Percentiles rank a stretch among this genome's conserved stretches.
Conservation (phyloP, 2,329 filamentous ascomycete species). For the Blastomyces emzantsi region DNA sequence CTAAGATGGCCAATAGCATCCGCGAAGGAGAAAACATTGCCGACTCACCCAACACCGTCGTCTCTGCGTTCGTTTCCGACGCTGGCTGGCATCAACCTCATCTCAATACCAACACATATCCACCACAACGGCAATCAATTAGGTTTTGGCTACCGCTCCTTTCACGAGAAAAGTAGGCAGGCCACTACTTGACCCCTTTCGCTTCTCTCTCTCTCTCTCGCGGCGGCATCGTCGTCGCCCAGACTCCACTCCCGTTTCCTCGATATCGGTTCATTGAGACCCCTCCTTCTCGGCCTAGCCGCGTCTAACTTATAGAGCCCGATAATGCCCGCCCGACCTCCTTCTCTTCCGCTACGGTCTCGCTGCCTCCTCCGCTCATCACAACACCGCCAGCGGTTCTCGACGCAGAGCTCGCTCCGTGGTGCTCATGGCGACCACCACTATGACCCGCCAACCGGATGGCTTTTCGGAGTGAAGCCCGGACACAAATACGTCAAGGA, state of each 20-base stretch:
- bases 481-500: slow-evolving; percentile 94
- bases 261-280: not conserved
- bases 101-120: not conserved
- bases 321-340: slow-evolving; percentile 32
- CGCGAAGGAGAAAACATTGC: slow-evolving; percentile 1
- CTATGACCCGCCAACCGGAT: slow-evolving; percentile 84
- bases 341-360: slow-evolving; percentile 33
- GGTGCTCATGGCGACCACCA: slow-evolving; percentile 59
- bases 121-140: not conserved
- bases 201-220: too few relatives aligned
- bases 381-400: slow-evolving; percentile 29
- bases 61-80: not conserved
- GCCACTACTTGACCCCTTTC: not conserved
- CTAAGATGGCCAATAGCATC: not conserved
- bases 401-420: slow-evolving; percentile 32
- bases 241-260: not conserved
- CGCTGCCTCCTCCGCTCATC: slow-evolving; percentile 30
- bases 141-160: not conserved
- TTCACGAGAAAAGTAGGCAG: not conserved
- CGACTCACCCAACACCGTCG: not conserved
- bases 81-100: not conserved
- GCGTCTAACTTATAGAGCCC: slow-evolving; percentile 11
- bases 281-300: slow-evolving; percentile 2
- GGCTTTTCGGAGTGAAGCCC: slow-evolving; percentile 89
- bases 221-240: not conserved